Percentiles rank a stretch among this genome's conserved stretches.
Conservation (phyloP, 1,284 basidiomycete species). For the Tilletia walkeri region DNA sequence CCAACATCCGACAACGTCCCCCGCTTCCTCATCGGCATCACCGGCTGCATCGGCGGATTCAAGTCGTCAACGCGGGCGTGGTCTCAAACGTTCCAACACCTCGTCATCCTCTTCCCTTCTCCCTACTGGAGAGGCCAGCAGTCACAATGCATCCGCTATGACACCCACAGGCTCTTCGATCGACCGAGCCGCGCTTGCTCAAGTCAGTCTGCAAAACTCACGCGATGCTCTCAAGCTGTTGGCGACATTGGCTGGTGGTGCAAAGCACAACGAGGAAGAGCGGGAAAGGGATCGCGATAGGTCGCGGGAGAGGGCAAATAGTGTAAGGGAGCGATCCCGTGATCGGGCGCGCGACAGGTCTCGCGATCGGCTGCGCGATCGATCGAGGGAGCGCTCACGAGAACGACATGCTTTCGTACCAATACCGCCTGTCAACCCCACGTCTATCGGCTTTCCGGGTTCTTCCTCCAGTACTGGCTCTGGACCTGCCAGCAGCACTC, state of each 20-base stretch:
- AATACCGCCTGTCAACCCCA: neutral
- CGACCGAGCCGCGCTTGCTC: conserved; percentile 11
- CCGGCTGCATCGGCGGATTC: conserved; percentile 10
- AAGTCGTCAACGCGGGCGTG: neutral
- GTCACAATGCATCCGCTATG: too few relatives aligned
- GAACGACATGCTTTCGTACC: neutral
- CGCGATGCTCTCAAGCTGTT: conserved; percentile 5
- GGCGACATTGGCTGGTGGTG: conserved; percentile 2
- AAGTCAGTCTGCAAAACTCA: conserved; percentile 8
- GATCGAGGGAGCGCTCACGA: conserved; percentile 10
- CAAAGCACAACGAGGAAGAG: conserved; percentile 8
- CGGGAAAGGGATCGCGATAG: conserved; percentile 9
- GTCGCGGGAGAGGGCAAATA: neutral
- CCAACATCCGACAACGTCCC: neutral
- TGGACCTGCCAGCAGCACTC: too few relatives aligned
- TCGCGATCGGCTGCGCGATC: neutral
- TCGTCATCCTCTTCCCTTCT: neutral
- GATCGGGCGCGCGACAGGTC: neutral
- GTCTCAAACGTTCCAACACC: conserved; percentile 5
- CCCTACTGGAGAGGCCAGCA: neutral
- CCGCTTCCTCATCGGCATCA: neutral
- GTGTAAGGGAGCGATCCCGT: conserved; percentile 5
- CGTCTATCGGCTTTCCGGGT: neutral
- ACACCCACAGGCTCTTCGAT: neutral
- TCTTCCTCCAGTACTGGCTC: too few relatives aligned